Base-by-base conservation (phyloP, 352 stramenopile species). In the Globisporangium parvum region DNA sequence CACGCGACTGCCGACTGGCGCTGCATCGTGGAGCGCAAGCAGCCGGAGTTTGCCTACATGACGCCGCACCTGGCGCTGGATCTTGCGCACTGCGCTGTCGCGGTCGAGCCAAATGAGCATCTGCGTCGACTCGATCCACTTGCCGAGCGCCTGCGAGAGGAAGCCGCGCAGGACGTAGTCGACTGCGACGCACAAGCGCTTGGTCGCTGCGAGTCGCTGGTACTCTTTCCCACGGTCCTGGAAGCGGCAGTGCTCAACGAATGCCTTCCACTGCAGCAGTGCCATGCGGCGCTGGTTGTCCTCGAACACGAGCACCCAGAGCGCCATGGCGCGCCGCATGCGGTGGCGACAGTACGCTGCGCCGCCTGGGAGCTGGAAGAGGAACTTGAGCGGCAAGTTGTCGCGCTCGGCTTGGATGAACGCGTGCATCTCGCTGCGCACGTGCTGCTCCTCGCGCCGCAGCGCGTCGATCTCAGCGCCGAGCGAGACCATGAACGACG, bases 241-340 rank as follows among this genome's bases (percentile, higher is more conserved):
- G 56, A 79, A 91, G 15, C 73, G 80, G 5, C 51, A 69, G 48
- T 77, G 67, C 33, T 90, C 85, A 2, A 91, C 76, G 8, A 87
- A 42, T n/a, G 77, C 82, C 54, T 91, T 91, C 85, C 82, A 94
- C 65, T 94, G 85, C 46, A 87, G 51, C 6, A 90, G 64, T 21
- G 79, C 80, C 56, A 88, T 70, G 4, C 77, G 75, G n/a, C 71
- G 66, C 52, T 91, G 78, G 37, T 91, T 91, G 44, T 80, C 62
- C 55, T 93, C 78, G 56, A 93, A 93, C 51, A 82, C 67, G 6
- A 76, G 59, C 3, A 91, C 31, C 82, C 80, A 94, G 3, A 89
- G 70, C 28, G 66, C 59, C 69, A 94, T 82, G 8, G 81, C 77
- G 9, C 69, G 75, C 11, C 79, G 66, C 74, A 93, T 86, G 23